Evolutionary conservation across 176 grass and related monocot species (phyloP).

Genomic region (Oryza australiensis): DNA sequence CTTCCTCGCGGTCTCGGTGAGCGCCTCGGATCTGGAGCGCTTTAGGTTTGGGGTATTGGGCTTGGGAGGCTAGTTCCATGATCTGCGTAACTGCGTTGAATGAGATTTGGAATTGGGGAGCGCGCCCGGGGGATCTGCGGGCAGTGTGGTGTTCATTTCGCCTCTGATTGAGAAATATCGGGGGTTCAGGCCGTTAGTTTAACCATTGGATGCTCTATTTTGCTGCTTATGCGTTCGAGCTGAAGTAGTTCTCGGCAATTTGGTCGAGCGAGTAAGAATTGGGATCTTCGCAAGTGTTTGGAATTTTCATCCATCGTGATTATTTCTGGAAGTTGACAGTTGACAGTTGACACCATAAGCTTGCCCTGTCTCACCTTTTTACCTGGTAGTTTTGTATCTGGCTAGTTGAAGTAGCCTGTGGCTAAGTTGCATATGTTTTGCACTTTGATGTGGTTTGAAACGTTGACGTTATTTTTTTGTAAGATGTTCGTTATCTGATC

Average conservation of each 20-base stretch:
- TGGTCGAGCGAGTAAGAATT: background rate
- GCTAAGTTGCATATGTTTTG: background rate
- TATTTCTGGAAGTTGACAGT: background rate
- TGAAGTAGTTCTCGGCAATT: slow-evolving; percentile 16
- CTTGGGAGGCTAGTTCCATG: background rate
- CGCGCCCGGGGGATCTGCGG: slow-evolving; percentile 9
- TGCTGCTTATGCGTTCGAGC: background rate
- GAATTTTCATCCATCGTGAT: background rate
- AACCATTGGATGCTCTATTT: background rate
- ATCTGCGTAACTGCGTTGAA: background rate
- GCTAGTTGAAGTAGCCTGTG: background rate
- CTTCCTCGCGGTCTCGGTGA: slow-evolving; percentile 88
- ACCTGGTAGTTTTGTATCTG: background rate
- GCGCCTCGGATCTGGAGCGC: background rate
- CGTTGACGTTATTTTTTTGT: background rate
- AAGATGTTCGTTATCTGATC: background rate
- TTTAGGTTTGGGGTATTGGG: background rate
- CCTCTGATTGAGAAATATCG: background rate
- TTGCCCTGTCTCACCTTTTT: background rate
- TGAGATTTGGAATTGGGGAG: background rate
- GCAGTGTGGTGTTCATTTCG: background rate
- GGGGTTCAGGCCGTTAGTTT: background rate
- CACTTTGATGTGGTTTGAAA: slow-evolving; percentile 23
- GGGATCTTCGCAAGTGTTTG: slow-evolving; percentile 25
- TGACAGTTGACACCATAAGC: background rate